phyloP scores from a whole-genome alignment of 2,329 filamentous ascomycete species.

The Teratosphaeria gauchensis region DNA sequence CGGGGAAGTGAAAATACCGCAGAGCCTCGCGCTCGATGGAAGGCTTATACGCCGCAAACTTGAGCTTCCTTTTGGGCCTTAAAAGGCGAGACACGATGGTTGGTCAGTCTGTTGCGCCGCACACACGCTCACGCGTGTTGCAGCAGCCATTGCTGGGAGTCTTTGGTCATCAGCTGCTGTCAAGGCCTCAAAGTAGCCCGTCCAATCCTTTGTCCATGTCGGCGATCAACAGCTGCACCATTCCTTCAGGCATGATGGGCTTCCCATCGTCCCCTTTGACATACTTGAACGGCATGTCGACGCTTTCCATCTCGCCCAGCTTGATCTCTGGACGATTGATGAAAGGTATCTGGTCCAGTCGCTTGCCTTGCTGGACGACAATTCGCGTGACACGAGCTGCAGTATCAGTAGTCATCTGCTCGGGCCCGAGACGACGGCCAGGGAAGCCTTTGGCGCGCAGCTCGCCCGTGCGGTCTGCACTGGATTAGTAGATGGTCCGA shows the following conservation, averaged over 20 bases:
- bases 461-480: slow-evolving; percentile 82
- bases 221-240: slow-evolving; percentile 86
- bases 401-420: slow-evolving; percentile 98
- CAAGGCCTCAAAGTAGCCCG: slow-evolving; percentile 52
- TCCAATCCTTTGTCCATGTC: slow-evolving; percentile 88
- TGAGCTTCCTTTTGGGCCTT: neutral
- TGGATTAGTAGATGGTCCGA: slow-evolving; percentile 1
- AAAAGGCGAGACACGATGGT: neutral
- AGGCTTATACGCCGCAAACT: neutral
- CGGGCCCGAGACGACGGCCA: slow-evolving; percentile 75
- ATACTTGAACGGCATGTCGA: slow-evolving; percentile 96
- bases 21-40: neutral
- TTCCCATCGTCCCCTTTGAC: slow-evolving; percentile 61
- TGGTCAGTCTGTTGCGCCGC: too few relatives aligned
- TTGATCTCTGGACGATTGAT: slow-evolving; percentile 82
- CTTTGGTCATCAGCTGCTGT: neutral
- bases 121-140: too few relatives aligned
- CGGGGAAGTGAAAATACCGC: neutral
- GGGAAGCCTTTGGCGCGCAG: slow-evolving; percentile 86
- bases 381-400: slow-evolving; percentile 88
- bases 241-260: slow-evolving; percentile 92
- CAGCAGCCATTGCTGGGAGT: neutral
- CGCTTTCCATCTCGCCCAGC: slow-evolving; percentile 69
- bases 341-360: slow-evolving; percentile 70
- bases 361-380: slow-evolving; percentile 70